A percentile compares a stretch with the other conserved stretches of the same genome.
phyloP scores from a whole-genome alignment of 495 filamentous ascomycete species.

The Talaromyces trachyspermus region DNA sequence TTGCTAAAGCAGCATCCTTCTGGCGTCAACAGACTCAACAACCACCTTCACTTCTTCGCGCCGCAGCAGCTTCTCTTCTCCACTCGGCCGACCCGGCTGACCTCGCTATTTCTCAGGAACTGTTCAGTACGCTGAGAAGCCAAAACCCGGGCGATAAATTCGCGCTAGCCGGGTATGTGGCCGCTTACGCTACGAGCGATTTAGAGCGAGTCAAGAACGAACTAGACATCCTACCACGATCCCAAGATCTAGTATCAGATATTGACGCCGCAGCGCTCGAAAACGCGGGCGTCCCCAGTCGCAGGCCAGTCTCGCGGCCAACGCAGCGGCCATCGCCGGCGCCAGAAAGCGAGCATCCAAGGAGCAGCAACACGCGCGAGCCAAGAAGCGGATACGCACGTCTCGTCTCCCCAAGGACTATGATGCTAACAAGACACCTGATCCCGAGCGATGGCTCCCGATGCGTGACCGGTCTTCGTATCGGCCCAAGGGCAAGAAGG shows the following conservation, averaged over 20 bases:
- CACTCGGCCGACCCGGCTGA: conserved; percentile 62
- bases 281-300: conserved; percentile 66
- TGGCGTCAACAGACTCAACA: conserved; percentile 57
- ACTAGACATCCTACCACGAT: conserved; percentile 54
- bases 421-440: conserved; percentile 64
- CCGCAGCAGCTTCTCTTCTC: conserved; percentile 72
- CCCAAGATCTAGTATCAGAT: conserved; percentile 55
- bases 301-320: conserved; percentile 28
- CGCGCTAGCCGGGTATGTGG: conserved; percentile 73
- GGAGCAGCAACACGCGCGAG: conserved; percentile 31
- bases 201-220: conserved; percentile 52
- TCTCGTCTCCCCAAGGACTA: conserved; percentile 71
- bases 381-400: conserved; percentile 60
- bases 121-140: conserved; percentile 62
- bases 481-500: conserved; percentile 83
- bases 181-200: conserved; percentile 66
- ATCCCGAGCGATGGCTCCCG: conserved; percentile 90
- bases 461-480: conserved; percentile 82
- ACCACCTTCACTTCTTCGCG: conserved; percentile 57
- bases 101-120: conserved; percentile 57
- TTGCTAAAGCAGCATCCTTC: conserved; percentile 75
- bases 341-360: conserved; percentile 53
- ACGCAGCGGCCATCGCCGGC: conserved; percentile 31
- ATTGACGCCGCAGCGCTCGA: conserved; percentile 67
- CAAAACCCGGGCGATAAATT: conserved; percentile 55